Evolutionary conservation across 2,329 filamentous ascomycete genomes (phyloP), one percentile per base, ranked within the genome.

Genomic region (Keithomyces neogunnii): DNA sequence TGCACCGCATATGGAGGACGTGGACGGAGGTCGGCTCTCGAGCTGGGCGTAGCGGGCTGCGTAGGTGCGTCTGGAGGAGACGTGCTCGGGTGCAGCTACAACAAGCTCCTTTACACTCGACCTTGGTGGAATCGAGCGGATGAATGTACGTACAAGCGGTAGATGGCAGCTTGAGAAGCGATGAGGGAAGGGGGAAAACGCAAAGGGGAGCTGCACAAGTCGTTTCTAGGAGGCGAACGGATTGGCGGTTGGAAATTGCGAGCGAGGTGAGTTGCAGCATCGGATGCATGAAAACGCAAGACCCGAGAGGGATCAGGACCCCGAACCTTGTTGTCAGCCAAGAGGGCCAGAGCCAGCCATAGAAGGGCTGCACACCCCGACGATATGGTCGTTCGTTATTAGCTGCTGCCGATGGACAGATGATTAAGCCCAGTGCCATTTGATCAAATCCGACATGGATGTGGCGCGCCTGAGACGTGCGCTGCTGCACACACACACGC

Each of bases 1-100:
- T 53, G 59, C 60, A 59, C 61, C 55, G 65, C 66, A 67, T 67
- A 59, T 54, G 58, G 19, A 19, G 57, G 53, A 48, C 30, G 31
- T 44, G n/a, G 31, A 46, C 32, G 30, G 30, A 36, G 31, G 35
- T 30, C 31, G 35, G 29, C n/a, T 40, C n/a, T 40, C 8, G n/a
- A 35, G 5, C 33, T 35, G 33, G 33, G 33, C 6, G 6, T 35
- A 10, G 33, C 6, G 33, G 33, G 36, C 5, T 13, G 36, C 19
- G 5, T 39, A 11, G 36, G 13, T 39, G 36, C 36, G 36, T 39
- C 19, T 19, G 19, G 19, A 19, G 19, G 19, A 19, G 19, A 19
- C 19, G 19, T 19, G 19, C 19, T 19, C 19, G 19, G 19, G 19
- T 19, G 19, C 19, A 19, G 19, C 19, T 19, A 19, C 19, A 19